phyloP scores from a whole-genome alignment of 176 grass and related monocot genomes.

The Oryza meyeriana region DNA sequence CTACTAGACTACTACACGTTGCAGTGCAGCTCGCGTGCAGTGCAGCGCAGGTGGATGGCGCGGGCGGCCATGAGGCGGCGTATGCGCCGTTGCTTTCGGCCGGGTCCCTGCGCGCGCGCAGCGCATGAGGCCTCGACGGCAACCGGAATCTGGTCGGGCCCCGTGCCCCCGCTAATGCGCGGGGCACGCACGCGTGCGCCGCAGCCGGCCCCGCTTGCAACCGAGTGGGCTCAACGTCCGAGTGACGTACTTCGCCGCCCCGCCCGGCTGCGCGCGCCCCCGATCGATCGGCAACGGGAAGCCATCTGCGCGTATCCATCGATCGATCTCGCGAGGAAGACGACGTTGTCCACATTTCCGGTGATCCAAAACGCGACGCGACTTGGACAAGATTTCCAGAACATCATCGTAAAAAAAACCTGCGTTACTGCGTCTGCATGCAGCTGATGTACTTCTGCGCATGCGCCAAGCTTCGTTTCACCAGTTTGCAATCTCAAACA shows the following conservation, averaged over 20 bases:
- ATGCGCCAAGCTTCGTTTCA: too few relatives aligned
- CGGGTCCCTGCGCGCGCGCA: not conserved
- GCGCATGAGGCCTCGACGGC: slow-evolving; percentile 6
- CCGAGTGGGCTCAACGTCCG: slow-evolving; percentile 37
- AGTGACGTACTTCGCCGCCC: slow-evolving; percentile 35
- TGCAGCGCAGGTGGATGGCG: not conserved
- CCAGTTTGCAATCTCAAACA: not conserved
- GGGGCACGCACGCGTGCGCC: slow-evolving; percentile 43
- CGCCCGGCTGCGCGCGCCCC: not conserved
- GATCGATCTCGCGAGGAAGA: not conserved
- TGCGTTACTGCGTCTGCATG: not conserved
- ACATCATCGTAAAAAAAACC: not conserved
- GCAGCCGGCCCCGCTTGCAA: not conserved
- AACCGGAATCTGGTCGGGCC: slow-evolving; percentile 38
- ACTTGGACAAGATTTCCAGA: not conserved
- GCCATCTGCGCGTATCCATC: not conserved
- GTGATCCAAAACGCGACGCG: not conserved
- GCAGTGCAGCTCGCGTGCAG: not conserved
- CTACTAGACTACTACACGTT: not conserved
- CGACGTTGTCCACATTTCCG: not conserved
- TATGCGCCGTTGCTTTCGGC: slow-evolving; percentile 32
- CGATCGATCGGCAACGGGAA: not conserved
- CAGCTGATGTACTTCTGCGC: not conserved
- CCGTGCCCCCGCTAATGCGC: slow-evolving; percentile 11
- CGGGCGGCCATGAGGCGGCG: not conserved